phyloP scores from a whole-genome alignment of 768 basidiomycete species.

The Phylloporus scabripes region DNA sequence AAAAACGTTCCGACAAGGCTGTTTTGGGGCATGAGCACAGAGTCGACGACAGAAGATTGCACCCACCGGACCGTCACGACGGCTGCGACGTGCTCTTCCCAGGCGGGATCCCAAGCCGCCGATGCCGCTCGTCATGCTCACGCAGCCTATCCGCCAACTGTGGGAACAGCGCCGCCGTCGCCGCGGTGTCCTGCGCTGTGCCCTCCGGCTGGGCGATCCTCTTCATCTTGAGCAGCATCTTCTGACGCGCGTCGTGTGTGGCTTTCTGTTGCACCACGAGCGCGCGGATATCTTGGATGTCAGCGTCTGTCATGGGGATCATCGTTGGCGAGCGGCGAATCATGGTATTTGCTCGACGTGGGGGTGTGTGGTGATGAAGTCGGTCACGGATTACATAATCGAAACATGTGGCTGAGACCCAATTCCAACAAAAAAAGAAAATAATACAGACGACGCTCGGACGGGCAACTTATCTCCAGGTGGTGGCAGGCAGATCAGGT shows the following conservation, averaged over 20 bases:
- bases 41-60: no score
- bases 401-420: no score
- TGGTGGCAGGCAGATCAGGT: neutral
- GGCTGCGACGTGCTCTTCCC: no score
- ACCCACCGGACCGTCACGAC: no score
- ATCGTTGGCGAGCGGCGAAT: constrained; percentile 61
- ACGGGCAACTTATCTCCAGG: no score
- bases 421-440: no score
- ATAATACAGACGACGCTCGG: no score
- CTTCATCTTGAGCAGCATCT: constrained; percentile 41
- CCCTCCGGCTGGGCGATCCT: constrained; percentile 34
- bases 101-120: no score
- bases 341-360: neutral
- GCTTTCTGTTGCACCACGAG: constrained; percentile 47
- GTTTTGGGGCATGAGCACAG: neutral
- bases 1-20: neutral
- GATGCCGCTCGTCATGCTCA: constrained; percentile 21
- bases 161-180: constrained; percentile 1
- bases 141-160: constrained; percentile 17
- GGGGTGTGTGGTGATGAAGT: neutral
- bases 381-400: neutral
- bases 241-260: constrained; percentile 37
- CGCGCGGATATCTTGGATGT: constrained; percentile 75
- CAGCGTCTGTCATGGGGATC: constrained; percentile 68
- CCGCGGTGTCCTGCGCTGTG: constrained; percentile 3